A percentile compares a stretch with the other conserved stretches of the same genome.
Evolutionary conservation across 2,329 filamentous ascomycete species (phyloP).

Genomic region (Huntiella moniliformis): DNA sequence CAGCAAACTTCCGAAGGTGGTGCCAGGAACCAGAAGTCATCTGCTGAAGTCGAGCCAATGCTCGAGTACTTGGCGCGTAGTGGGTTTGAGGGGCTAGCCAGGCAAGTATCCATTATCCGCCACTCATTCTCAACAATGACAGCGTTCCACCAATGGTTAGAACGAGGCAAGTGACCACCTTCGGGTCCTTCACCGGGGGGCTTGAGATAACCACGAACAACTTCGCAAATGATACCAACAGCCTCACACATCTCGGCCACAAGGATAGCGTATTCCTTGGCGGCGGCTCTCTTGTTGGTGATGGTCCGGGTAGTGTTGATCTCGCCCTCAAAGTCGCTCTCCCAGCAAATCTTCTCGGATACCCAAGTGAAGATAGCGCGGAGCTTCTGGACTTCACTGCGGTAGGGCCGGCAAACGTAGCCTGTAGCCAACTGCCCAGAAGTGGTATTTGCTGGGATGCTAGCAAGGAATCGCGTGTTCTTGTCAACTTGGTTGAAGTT

Average conservation of each 20-base stretch:
- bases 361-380: conserved; percentile 97
- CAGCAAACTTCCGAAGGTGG: conserved; percentile 81
- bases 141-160: conserved; percentile 97
- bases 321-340: conserved; percentile 78
- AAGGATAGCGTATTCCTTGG: conserved; percentile 74
- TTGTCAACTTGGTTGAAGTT: conserved; percentile 87
- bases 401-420: conserved; percentile 83
- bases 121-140: conserved; percentile 86
- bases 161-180: conserved; percentile 59
- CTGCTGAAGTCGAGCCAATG: conserved; percentile 48
- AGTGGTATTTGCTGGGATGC: conserved; percentile 63
- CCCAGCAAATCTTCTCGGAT: conserved; percentile 85
- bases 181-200: conserved; percentile 69
- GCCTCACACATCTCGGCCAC: conserved; percentile 88
- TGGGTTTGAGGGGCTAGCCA: conserved; percentile 82
- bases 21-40: conserved; percentile 86
- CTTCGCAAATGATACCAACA: conserved; percentile 71
- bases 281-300: conserved; percentile 63
- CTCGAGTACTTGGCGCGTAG: conserved; percentile 60
- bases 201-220: conserved; percentile 82
- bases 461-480: conserved; percentile 77
- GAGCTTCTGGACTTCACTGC: conserved; percentile 81
- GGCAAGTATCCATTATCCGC: conserved; percentile 87
- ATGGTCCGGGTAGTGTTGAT: conserved; percentile 71
- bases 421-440: conserved; percentile 69